Conservation (phyloP, 2,329 filamentous ascomycete genomes). For the Emergomyces orientalis region DNA sequence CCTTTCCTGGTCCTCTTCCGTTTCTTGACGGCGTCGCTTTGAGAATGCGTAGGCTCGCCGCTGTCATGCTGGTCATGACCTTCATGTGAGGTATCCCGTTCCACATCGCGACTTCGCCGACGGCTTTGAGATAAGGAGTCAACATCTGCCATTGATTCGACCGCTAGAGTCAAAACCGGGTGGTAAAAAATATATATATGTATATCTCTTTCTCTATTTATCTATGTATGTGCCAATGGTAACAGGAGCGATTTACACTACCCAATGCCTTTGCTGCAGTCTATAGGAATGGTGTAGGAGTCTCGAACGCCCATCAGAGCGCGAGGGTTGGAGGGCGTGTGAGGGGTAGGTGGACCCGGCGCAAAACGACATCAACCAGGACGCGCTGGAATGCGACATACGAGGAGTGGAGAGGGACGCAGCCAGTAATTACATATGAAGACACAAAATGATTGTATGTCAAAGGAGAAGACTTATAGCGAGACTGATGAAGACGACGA, state of each 20-base stretch:
- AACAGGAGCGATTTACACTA: constrained; percentile 2
- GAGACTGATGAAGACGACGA: not conserved
- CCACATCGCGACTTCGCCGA: constrained; percentile 6
- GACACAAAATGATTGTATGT: not conserved
- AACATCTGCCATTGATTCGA: constrained; percentile 4
- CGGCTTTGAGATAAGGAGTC: constrained; percentile 2
- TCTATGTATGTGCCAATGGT: not conserved
- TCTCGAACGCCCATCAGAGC: constrained; percentile 6
- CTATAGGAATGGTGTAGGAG: not conserved
- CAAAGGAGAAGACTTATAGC: not conserved
- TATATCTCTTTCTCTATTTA: not conserved
- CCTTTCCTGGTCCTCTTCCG: constrained; percentile 39
- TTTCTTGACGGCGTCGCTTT: constrained; percentile 26
- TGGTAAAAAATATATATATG: not conserved
- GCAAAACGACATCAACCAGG: constrained; percentile 4
- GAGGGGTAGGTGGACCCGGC: constrained; percentile 7
- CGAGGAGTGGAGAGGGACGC: not conserved
- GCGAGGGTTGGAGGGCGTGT: constrained; percentile 1
- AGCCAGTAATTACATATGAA: not conserved
- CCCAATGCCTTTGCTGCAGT: constrained; percentile 6
- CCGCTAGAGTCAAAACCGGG: not conserved
- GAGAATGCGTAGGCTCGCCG: not conserved
- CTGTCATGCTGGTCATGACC: not conserved
- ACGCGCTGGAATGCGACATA: constrained; percentile 3
- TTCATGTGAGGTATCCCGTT: not conserved